Base-by-base conservation (phyloP, 805 yeast genomes). In the Saturnispora quitensis region DNA sequence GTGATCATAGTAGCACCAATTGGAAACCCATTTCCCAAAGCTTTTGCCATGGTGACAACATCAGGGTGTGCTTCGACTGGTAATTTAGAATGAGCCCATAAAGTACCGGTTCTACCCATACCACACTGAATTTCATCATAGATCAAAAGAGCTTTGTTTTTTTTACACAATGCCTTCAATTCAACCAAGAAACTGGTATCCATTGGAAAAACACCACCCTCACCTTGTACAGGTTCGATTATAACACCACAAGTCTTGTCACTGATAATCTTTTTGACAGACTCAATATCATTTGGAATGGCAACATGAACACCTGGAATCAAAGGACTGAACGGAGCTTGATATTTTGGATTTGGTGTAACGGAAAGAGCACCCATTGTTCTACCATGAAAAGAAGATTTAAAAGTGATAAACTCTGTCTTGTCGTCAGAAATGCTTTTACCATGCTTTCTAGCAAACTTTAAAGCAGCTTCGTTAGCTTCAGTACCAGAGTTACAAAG, bases 101-200 rank as follows among this genome's bases (percentile, higher is more conserved):
- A 72, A 55, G 80, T 77, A 44, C 98, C 98, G 0, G 95, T 76
- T 67, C 99, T 82, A 17, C 97, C 96, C 59, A 91, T 75, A 17
- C 99, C 99, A 74, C 96, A 89, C 69, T 91, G 99, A 62, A 91
- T 91, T 71, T 91, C 99, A 71, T 91, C 99, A 66, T 82, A 89
- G 57, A 91, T 90, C 53, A 91, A 77, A 33, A 88, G 64, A 10
- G 86, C 95, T 50, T 85, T 81, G 58, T 83, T 75, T 51, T 82
- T 75, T 52, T 72, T 70, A 65, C 97, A 88, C 52, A 86, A 68
- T 60, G 77, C 67, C 58, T 84, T 82, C 64, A 91, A 71, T 47
- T 79, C 80, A 4, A 73, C 63, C 55, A 91, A 73, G 63, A 87
- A 89, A 43, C 81, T 86, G 0, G 68, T 58, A 38, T 77, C 73